These are phyloP conservation scores for Remersonia thermophila DNA, from an alignment of 2,329 filamentous ascomycete genomes.

Conservation along the genomic window DNA sequence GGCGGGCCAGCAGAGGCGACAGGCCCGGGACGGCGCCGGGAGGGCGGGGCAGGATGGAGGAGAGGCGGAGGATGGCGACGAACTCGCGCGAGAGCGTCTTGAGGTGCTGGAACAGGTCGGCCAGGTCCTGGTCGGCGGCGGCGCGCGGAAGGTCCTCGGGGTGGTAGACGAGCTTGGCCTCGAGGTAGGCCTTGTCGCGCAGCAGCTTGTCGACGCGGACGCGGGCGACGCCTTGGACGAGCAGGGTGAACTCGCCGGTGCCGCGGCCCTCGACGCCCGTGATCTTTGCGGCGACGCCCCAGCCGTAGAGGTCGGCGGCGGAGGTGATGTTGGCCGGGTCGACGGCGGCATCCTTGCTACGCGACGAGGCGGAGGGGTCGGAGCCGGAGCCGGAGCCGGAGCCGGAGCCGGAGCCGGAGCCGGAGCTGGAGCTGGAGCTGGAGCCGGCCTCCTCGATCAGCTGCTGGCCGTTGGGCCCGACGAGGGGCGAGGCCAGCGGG, in stretches of 20 bases:
- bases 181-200: constrained; percentile 74
- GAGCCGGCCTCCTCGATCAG: constrained; percentile 50
- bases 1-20: constrained; percentile 72
- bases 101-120: constrained; percentile 63
- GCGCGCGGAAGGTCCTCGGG: constrained; percentile 51
- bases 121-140: constrained; percentile 46
- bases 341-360: constrained; percentile 38
- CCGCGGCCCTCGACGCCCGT: constrained; percentile 64
- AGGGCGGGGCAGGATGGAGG: constrained; percentile 65
- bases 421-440: too few relatives aligned
- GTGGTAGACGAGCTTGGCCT: constrained; percentile 62
- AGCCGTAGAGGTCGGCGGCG: constrained; percentile 66
- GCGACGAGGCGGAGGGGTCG: too few relatives aligned
- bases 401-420: too few relatives aligned
- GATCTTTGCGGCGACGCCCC: constrained; percentile 71
- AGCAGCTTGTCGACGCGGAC: constrained; percentile 63
- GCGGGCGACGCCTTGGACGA: constrained; percentile 75
- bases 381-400: too few relatives aligned
- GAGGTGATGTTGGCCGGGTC: constrained; percentile 44
- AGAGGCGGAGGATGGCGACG: constrained; percentile 70
- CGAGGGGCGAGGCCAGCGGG: constrained; percentile 63
- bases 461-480: constrained; percentile 63
- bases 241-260: constrained; percentile 63
- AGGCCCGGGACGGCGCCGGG: constrained; percentile 47
- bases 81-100: constrained; percentile 80